phyloP scores from a whole-genome alignment of 108 stramenopile genomes.

The Conticribra guillardii region DNA sequence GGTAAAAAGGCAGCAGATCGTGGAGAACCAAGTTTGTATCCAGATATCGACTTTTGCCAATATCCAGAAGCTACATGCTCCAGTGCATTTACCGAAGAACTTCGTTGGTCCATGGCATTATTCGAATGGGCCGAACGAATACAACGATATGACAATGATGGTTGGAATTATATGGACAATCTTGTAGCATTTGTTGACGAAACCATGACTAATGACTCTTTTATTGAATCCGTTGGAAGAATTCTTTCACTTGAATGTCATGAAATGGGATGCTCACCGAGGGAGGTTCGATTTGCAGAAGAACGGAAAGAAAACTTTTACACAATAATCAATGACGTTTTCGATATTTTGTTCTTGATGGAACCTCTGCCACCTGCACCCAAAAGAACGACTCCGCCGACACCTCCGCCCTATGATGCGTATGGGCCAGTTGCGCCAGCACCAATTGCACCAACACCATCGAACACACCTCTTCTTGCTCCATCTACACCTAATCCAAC shows the following conservation, averaged over 20 bases:
- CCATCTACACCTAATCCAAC: not conserved
- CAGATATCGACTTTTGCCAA: slow-evolving; percentile 42
- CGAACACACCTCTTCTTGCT: not conserved
- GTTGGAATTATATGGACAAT: slow-evolving; percentile 11
- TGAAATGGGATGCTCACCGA: slow-evolving; percentile 4
- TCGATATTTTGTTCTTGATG: not conserved
- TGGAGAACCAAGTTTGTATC: slow-evolving; percentile 24
- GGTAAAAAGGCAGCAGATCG: slow-evolving; percentile 25
- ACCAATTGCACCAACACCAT: not conserved
- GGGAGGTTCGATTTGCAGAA: slow-evolving; percentile 7
- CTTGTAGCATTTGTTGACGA: slow-evolving; percentile 16
- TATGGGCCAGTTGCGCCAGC: too few species aligned
- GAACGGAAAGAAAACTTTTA: slow-evolving; percentile 10
- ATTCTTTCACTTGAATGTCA: slow-evolving; percentile 23
- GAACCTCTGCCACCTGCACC: not conserved
- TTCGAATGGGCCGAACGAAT: slow-evolving; percentile 41
- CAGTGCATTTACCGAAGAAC: slow-evolving; percentile 20
- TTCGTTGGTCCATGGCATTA: slow-evolving; percentile 40
- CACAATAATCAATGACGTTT: slow-evolving; percentile 18
- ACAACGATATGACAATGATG: slow-evolving; percentile 5
- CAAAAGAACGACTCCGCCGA: not conserved
- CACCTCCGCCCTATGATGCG: too few species aligned
- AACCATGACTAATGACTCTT: slow-evolving; percentile 25
- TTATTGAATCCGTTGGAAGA: slow-evolving; percentile 20
- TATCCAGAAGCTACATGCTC: slow-evolving; percentile 41